Conservation (phyloP, 1,284 basidiomycete genomes). For the Rhodotorula sp. region DNA sequence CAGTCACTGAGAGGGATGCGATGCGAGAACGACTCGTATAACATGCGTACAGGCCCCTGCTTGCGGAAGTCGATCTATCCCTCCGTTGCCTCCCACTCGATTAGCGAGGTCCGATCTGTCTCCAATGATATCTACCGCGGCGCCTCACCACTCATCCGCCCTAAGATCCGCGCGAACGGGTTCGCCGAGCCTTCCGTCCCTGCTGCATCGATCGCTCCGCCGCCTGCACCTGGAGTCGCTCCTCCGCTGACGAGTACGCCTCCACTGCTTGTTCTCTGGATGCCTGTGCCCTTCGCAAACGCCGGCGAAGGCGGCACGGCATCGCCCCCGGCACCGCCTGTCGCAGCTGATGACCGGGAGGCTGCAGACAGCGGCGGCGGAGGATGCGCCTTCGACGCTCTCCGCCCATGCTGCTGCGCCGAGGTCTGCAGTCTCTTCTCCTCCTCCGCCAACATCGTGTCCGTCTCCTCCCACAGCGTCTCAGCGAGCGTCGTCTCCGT, state of each 20-base stretch:
- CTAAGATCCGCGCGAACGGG: conserved; percentile 28
- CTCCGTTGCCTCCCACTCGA: neutral
- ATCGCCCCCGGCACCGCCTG: neutral
- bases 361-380: neutral
- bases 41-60: neutral
- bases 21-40: neutral
- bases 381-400: neutral
- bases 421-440: neutral
- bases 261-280: conserved; percentile 14
- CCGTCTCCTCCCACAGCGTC: conserved; percentile 39
- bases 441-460: neutral
- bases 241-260: conserved; percentile 1
- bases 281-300: conserved; percentile 34
- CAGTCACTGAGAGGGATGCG: neutral
- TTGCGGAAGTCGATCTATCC: neutral
- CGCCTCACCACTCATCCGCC: conserved; percentile 19
- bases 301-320: conserved; percentile 16
- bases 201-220: neutral
- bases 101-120: neutral
- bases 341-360: neutral
- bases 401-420: neutral
- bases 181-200: conserved; percentile 4
- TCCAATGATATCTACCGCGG: neutral
- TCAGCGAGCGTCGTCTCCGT: conserved; percentile 31
- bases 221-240: neutral